These are phyloP conservation scores for Talaromyces sp. DNA, from an alignment of 2,329 filamentous ascomycete genomes.

Conservation along the genomic window DNA sequence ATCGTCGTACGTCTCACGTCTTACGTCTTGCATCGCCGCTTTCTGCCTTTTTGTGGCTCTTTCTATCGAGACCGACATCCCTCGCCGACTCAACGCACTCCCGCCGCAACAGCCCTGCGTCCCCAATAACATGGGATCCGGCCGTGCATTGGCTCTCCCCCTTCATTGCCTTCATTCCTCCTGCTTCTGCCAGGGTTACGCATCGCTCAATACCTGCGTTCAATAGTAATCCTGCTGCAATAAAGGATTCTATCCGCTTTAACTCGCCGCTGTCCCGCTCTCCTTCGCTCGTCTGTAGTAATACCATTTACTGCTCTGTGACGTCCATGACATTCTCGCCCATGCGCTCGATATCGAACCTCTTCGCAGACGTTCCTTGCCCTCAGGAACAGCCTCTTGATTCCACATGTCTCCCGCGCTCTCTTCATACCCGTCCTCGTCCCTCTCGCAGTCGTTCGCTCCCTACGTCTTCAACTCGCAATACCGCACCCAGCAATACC, in stretches of 20 bases:
- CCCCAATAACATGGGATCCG: conserved; percentile 7
- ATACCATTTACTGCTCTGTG: background rate
- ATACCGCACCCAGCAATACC: conserved; percentile 9
- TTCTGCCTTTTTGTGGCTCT: too few relatives aligned
- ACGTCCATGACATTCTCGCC: background rate
- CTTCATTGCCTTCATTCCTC: conserved; percentile 29
- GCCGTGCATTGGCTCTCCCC: conserved; percentile 15
- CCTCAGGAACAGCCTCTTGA: conserved; percentile 8
- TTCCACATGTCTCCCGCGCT: conserved; percentile 30
- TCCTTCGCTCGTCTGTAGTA: background rate
- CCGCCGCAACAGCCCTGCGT: background rate
- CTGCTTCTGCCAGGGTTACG: conserved; percentile 18
- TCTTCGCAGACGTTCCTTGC: conserved; percentile 11
- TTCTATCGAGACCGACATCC: too few relatives aligned
- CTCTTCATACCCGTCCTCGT: conserved; percentile 21
- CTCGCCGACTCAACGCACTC: background rate
- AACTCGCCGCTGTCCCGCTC: background rate
- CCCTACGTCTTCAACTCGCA: conserved; percentile 7
- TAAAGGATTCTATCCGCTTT: conserved; percentile 14
- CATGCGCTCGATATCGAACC: conserved; percentile 9
- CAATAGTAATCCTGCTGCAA: conserved; percentile 1
- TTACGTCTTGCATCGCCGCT: too few relatives aligned
- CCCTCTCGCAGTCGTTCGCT: conserved; percentile 18
- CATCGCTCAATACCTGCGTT: conserved; percentile 16
- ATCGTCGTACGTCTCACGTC: too few relatives aligned